Conservation (phyloP, 1,139 yeast genomes). For the Fermentozyma sake region DNA sequence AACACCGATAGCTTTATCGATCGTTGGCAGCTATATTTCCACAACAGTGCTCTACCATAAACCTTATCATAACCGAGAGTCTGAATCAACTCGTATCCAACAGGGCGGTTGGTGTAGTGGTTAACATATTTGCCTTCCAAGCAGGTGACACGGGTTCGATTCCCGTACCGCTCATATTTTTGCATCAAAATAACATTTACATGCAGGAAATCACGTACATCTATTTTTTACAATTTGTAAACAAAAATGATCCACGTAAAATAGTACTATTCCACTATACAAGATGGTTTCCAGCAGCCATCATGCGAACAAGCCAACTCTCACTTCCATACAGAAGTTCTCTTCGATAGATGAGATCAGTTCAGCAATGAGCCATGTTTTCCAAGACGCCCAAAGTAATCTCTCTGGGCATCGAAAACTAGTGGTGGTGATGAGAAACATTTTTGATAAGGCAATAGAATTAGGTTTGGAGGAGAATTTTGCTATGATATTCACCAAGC, state of each 20-base stretch:
- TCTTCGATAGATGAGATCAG: conserved; percentile 24
- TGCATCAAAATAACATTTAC: conserved; percentile 11
- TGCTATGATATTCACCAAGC: conserved; percentile 51
- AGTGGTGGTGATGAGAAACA: conserved; percentile 54
- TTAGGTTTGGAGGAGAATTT: conserved; percentile 56
- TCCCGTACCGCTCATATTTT: conserved; percentile 68
- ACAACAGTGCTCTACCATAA: too few relatives aligned
- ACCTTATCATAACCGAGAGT: too few relatives aligned
- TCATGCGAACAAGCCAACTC: conserved; percentile 10
- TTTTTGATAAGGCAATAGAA: conserved; percentile 54
- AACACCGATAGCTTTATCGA: too few relatives aligned
- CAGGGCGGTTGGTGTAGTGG: conserved; percentile 52
- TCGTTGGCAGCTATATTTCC: too few relatives aligned
- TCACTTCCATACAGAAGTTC: conserved; percentile 19
- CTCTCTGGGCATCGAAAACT: conserved; percentile 76
- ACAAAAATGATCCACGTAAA: too few relatives aligned
- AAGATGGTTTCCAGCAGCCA: too few relatives aligned
- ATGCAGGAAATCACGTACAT: too few relatives aligned
- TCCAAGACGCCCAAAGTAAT: conserved; percentile 75
- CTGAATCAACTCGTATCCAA: too few relatives aligned
- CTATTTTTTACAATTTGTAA: too few relatives aligned
- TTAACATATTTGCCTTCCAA: conserved; percentile 66
- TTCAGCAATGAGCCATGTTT: conserved; percentile 58
- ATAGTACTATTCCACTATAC: too few relatives aligned
- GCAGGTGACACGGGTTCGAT: conserved; percentile 81